Evolutionary conservation across 768 basidiomycete genomes (phyloP), one percentile per base, ranked within the genome.

Genomic region (Trametes villosa): DNA sequence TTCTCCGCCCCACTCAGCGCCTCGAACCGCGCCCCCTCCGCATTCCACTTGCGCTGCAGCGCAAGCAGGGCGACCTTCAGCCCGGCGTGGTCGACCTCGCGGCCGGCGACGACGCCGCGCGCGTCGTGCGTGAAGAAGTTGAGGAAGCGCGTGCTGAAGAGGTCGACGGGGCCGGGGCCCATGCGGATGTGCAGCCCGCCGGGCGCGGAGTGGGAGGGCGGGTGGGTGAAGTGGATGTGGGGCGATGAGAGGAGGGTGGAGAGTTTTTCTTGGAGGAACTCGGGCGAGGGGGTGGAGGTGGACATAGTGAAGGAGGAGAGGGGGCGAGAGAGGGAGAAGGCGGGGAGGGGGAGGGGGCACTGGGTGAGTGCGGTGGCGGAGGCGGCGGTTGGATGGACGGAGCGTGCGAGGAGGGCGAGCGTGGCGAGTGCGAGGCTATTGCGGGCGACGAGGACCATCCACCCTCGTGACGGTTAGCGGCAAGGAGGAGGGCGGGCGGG

Each of bases 81-180:
- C 5, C 64, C 68, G 13, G 65, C 70, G 27, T 63, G 58, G 53
- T 67, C 68, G n/a, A 70, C 70, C 52, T 61, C 54, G 18, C 63
- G 46, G 1, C 70, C 71, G 11, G 51, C 62, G 3, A 72, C 67
- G 56, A 57, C 50, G 27, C 70, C 70, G 9, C 42, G 58, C 4
- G 63, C 70, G 30, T 71, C 68, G 26, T 36, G 18, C 13, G 71
- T 62, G 64, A 70, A 71, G 57, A 56, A 63, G 58, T 72, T 72
- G 24, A 47, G 20, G 60, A 71, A 72, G 47, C 69, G 65, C 9
- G 68, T 72, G 64, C 67, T 68, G 63, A 72, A 72, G 45, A 72
- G 65, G 57, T 72, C 71, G 62, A 72, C 64, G 26, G 71, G 71
- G 7, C 71, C 71, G 1, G 63, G 71, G 20, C 71, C 71, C 53